Evolutionary conservation across 345 rosid genomes (phyloP).

Genomic region (Bruguiera sexangula): DNA sequence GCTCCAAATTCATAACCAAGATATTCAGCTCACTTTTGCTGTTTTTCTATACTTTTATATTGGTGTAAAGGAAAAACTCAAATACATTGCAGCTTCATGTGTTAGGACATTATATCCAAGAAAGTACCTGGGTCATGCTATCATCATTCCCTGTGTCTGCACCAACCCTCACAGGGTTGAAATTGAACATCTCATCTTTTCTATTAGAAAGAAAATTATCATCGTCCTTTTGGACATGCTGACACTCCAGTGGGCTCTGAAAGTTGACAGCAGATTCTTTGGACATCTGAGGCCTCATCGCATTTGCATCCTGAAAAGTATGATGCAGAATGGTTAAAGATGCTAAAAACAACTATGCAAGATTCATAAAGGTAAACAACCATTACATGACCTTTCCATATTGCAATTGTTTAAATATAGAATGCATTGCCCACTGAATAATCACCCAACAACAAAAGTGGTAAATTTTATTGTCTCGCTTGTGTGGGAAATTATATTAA

Average conservation of each 20-base stretch:
- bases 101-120: neutral
- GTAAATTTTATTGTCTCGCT: no score
- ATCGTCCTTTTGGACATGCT: constrained; percentile 16
- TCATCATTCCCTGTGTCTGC: constrained; percentile 40
- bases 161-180: constrained; percentile 18
- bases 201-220: constrained; percentile 10
- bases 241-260: constrained; percentile 15
- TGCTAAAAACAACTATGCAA: constrained; percentile 2
- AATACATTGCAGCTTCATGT: neutral
- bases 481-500: no score
- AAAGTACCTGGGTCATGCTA: constrained; percentile 59
- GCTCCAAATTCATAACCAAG: constrained; percentile 19
- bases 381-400: neutral
- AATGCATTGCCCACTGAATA: neutral
- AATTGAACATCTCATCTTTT: constrained; percentile 22
- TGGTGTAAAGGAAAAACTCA: neutral
- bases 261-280: constrained; percentile 15
- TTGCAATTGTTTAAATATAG: neutral
- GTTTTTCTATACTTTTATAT: neutral
- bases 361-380: neutral
- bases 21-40: constrained; percentile 3
- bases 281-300: constrained; percentile 3
- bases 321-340: constrained; percentile 4
- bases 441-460: neutral
- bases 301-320: constrained; percentile 27